Evolutionary conservation across 1,284 basidiomycete species (phyloP), one percentile per base, ranked within the genome.

Genomic region (Marasmius tenuissimus): DNA sequence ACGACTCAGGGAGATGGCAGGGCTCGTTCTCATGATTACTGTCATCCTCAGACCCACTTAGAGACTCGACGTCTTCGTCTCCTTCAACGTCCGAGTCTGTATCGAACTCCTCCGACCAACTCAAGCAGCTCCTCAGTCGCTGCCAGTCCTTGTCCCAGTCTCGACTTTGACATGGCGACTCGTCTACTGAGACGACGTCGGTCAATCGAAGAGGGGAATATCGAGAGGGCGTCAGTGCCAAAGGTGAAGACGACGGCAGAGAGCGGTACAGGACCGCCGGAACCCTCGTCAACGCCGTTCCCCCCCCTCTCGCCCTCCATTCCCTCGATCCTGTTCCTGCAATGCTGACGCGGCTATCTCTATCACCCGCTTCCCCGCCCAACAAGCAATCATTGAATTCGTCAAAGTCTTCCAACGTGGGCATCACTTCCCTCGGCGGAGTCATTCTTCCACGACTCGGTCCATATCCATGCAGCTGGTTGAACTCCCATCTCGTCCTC

Each of bases 71-170:
- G n/a, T 16, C 45, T 18, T 47, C 45, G 16, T 42, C 6, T 42
- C 11, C 40, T 12, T n/a, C 40, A n/a, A 42, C n/a, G 6, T 47
- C 45, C 11, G 20, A 8, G 45, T 47, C 45, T 8, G 2, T n/a
- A n/a, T 47, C 45, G 14, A 8, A 10, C 11, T 85, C 2, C 81
- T 4, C 59, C 53, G 51, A 54, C 16, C 58, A 60, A 55, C 84
- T 75, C 9, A 70, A 75, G 67, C 89, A 89, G 35, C 80, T 72
- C 2, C 78, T 72, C 59, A 81, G 71, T 3, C 88, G 76, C 66
- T 80, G 81, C 81, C 85, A 89, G 60, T 87, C 85, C 60, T 78
- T 73, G 66, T 91, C 89, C 81, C 83, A 88, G 9, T 67, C 65
- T 0, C 65, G 69, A 56, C 82, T 84, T 33, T 70, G 68, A 12